Evolutionary conservation across 2,329 filamentous ascomycete species (phyloP), one percentile per base, ranked within the genome.

Genomic region (Fusarium pseudograminearum): DNA sequence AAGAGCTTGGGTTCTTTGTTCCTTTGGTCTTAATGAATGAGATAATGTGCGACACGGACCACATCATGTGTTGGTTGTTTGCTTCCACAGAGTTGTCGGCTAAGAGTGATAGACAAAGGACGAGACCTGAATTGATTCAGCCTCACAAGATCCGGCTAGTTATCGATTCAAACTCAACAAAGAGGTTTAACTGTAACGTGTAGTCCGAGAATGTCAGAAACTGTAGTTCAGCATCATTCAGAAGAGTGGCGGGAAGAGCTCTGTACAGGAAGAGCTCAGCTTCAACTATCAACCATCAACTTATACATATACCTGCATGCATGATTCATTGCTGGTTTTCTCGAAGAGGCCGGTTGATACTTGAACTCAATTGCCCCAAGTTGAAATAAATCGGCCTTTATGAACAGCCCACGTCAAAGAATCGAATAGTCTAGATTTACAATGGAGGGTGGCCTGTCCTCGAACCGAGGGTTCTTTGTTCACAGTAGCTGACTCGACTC

Each of bases 61-160:
- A 10, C 24, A 18, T 22, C 30, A 31, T 44, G n/a, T 26, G n/a
- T 22, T 20, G 16, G 18, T 61, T 52, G 40, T 28, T 59, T 52
- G 40, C 26, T 59, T 48, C 20, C 16, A 44, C 26, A 5, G 18
- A 30, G 7, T 10, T 14, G 14, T 20, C 16, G 14, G 8, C 18
- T 30, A 46, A 20, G 28, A 18, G n/a, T 15, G 11, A 18, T 24
- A 16, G 12, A 52, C 55, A 61, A 61, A 61, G 36, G 30, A 26
- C n/a, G 44, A n/a, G 30, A 48, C 16, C 11, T 20, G 36, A 44
- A 22, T 11, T 6, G 8, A 20, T 22, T 33, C 24, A 10, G n/a
- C 44, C 44, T 20, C 30, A 31, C 28, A 46, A 16, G 28, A 20
- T 16, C n/a, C 20, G 14, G 20, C 16, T 3, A 10, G n/a, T 20